Evolutionary conservation across 1,284 basidiomycete species (phyloP).

Genomic region (Puccinia polysora): DNA sequence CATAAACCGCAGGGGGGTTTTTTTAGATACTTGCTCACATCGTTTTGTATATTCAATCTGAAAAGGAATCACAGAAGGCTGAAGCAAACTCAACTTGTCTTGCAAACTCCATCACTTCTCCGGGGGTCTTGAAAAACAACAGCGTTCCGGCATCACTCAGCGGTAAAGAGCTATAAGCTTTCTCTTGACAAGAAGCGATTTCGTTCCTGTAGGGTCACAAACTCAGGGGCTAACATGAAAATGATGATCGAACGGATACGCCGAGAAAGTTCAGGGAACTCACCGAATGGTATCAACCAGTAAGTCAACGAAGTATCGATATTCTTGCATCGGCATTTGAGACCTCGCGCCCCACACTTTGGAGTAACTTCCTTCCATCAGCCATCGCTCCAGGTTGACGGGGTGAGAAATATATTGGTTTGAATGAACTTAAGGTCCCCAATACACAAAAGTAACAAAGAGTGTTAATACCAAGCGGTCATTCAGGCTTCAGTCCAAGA

Average conservation of each 20-base stretch:
- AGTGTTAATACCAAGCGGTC: too few species aligned
- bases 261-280: background rate
- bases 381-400: conserved; percentile 70
- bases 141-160: conserved; percentile 80
- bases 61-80: background rate
- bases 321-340: conserved; percentile 56
- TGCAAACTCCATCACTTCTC: conserved; percentile 72
- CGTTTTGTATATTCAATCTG: background rate
- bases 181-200: conserved; percentile 86
- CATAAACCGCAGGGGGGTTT: background rate
- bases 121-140: conserved; percentile 75
- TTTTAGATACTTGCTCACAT: background rate
- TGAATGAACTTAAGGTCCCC: conserved; percentile 7
- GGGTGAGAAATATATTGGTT: conserved; percentile 51
- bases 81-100: conserved; percentile 57
- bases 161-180: conserved; percentile 79
- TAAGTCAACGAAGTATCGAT: conserved; percentile 32
- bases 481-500: conserved; percentile 70
- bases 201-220: conserved; percentile 64
- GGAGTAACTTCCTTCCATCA: conserved; percentile 98
- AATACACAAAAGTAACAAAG: background rate
- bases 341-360: conserved; percentile 95
- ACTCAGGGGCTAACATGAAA: background rate
- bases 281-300: conserved; percentile 36
- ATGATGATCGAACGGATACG: background rate